These are phyloP conservation scores for Ogataea ganodermae DNA, from an alignment of 805 yeast species.

Conservation along the genomic window DNA sequence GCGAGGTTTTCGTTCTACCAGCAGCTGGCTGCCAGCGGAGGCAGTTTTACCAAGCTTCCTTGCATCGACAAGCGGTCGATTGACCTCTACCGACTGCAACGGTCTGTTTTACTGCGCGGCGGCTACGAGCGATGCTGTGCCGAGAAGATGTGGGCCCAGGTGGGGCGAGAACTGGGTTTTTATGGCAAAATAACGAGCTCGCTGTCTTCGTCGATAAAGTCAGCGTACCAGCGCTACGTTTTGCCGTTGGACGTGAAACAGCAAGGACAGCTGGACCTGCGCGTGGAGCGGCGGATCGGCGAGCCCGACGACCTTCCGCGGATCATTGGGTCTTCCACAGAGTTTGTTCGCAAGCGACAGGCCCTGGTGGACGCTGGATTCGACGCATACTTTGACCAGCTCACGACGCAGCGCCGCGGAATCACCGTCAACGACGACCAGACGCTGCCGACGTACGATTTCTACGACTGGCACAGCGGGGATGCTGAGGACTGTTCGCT, in stretches of 20 bases:
- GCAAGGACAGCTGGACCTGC: conserved; percentile 1
- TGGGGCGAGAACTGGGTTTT: conserved; percentile 79
- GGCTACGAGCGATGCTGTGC: conserved; percentile 66
- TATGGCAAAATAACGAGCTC: conserved; percentile 72
- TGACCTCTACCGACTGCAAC: conserved; percentile 61
- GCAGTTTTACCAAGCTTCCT: conserved; percentile 50
- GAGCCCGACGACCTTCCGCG: conserved; percentile 34
- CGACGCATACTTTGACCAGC: conserved; percentile 48
- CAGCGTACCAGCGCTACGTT: conserved; percentile 54
- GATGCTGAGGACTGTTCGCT: conserved; percentile 40
- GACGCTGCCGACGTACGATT: conserved; percentile 44
- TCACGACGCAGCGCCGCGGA: conserved; percentile 45
- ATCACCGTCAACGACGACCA: conserved; percentile 36
- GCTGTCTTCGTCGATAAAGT: conserved; percentile 63
- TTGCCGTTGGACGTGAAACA: conserved; percentile 24
- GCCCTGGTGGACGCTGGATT: conserved; percentile 53
- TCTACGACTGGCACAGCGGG: conserved; percentile 45
- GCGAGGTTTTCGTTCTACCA: conserved; percentile 50
- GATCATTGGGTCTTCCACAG: conserved; percentile 47
- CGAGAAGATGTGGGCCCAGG: conserved; percentile 77
- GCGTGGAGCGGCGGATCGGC: conserved; percentile 1
- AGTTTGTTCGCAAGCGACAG: conserved; percentile 48
- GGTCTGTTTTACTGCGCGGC: conserved; percentile 62
- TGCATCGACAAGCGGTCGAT: conserved; percentile 65
- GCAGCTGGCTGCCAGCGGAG: conserved; percentile 40